Percentiles rank a stretch among this genome's conserved stretches.
Conservation (phyloP, 176 grass and related monocot species). For the Avena eriantha region DNA sequence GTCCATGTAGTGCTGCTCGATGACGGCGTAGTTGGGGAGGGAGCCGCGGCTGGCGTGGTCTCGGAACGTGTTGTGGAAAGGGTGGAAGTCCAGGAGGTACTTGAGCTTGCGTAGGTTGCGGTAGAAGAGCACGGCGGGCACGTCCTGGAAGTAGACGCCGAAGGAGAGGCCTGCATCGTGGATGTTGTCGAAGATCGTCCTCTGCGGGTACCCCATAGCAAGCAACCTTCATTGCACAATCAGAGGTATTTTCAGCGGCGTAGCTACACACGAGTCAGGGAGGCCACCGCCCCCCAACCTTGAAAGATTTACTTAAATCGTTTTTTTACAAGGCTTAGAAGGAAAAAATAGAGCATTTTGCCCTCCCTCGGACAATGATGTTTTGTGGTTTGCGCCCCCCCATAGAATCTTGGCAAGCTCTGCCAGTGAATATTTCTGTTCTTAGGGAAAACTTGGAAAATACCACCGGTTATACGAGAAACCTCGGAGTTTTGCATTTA, state of each 20-base stretch:
- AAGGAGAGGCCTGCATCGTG: constrained; percentile 74
- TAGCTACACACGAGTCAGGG: neutral
- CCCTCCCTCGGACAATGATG: too few species aligned
- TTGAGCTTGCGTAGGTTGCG: constrained; percentile 94
- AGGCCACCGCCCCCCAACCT: too few species aligned
- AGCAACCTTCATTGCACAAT: constrained; percentile 44
- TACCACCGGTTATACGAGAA: too few species aligned
- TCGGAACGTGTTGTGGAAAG: constrained; percentile 52
- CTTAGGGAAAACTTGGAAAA: too few species aligned
- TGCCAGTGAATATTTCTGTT: too few species aligned
- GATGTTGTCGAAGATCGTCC: constrained; percentile 89
- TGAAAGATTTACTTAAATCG: too few species aligned
- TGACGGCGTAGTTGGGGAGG: constrained; percentile 81
- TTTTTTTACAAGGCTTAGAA: too few species aligned
- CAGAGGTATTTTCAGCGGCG: too few species aligned
- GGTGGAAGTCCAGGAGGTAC: constrained; percentile 78
- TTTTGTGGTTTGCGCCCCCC: too few species aligned
- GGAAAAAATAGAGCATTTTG: too few species aligned
- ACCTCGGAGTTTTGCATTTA: neutral
- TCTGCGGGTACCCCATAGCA: constrained; percentile 68
- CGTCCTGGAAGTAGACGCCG: constrained; percentile 90
- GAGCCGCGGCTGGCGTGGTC: constrained; percentile 53
- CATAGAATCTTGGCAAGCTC: too few species aligned
- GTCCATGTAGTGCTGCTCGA: constrained; percentile 94
- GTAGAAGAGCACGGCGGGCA: constrained; percentile 82